These are phyloP conservation scores for Trichosporon sp. DNA, from an alignment of 1,284 basidiomycete species.

Conservation along the genomic window DNA sequence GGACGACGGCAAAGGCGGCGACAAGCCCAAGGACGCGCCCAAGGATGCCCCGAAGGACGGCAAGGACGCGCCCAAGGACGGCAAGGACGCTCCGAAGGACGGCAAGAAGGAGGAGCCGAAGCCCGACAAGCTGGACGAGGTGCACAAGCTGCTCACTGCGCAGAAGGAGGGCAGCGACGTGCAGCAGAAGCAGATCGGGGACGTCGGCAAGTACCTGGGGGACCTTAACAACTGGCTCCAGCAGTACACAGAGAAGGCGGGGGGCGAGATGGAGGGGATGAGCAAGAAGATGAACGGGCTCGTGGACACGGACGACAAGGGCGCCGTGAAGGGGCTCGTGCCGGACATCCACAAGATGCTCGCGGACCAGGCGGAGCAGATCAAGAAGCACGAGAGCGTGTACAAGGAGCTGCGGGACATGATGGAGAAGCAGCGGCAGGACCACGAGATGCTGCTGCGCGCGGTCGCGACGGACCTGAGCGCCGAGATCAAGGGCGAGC, in stretches of 20 bases:
- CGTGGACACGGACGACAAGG: conserved; percentile 46
- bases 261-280: conserved; percentile 63
- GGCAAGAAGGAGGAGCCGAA: neutral
- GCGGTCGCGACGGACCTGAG: conserved; percentile 68
- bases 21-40: neutral
- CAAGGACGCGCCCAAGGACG: conserved; percentile 2
- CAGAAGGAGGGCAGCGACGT: conserved; percentile 32
- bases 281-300: conserved; percentile 61
- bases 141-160: conserved; percentile 28
- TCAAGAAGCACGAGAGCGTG: conserved; percentile 11
- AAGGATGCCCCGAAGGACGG: neutral
- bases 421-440: conserved; percentile 62
- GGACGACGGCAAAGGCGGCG: neutral
- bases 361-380: conserved; percentile 36
- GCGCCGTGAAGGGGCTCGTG: conserved; percentile 23
- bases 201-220: conserved; percentile 45
- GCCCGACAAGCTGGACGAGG: conserved; percentile 1
- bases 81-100: neutral
- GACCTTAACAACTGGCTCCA: conserved; percentile 65
- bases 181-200: conserved; percentile 45
- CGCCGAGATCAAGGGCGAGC: conserved; percentile 73
- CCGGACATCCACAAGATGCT: conserved; percentile 43
- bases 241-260: conserved; percentile 67
- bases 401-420: conserved; percentile 41
- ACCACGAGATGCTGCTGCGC: conserved; percentile 64